A percentile compares a stretch with the other conserved stretches of the same genome.
phyloP scores from a whole-genome alignment of 2,329 filamentous ascomycete species.

The Emericellopsis cladophorae region DNA sequence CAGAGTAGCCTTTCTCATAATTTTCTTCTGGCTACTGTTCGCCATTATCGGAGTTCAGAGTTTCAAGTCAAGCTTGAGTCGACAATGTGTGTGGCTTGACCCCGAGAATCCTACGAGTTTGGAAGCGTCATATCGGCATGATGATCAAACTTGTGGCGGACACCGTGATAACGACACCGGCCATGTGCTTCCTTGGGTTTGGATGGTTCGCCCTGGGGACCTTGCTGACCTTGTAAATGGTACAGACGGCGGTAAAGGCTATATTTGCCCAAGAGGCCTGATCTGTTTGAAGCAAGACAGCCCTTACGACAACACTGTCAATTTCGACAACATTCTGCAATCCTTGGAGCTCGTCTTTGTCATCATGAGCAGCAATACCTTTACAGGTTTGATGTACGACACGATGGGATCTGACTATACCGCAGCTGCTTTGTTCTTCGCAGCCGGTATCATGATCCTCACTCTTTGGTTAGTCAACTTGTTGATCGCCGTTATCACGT shows the following conservation, averaged over 20 bases:
- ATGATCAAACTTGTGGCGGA: conserved; percentile 75
- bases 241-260: conserved; percentile 59
- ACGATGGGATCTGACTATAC: conserved; percentile 88
- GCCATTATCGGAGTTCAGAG: conserved; percentile 94
- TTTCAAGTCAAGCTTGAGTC: conserved; percentile 74
- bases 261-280: conserved; percentile 73
- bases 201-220: conserved; percentile 18
- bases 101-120: conserved; percentile 43
- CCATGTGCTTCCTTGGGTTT: conserved; percentile 53
- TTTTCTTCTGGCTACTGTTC: conserved; percentile 97
- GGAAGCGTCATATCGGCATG: conserved; percentile 45
- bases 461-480: conserved; percentile 95
- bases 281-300: conserved; percentile 68
- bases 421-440: conserved; percentile 67
- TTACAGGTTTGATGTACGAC: conserved; percentile 87
- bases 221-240: conserved; percentile 36
- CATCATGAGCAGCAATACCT: conserved; percentile 97
- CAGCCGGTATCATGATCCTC: conserved; percentile 71
- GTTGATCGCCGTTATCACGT: conserved; percentile 91
- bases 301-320: conserved; percentile 75
- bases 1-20: conserved; percentile 85
- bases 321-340: conserved; percentile 88
- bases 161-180: conserved; percentile 52
- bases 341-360: conserved; percentile 93
- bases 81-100: conserved; percentile 69